phyloP scores from a whole-genome alignment of 2,329 filamentous ascomycete species.

The Cyclaneusma minus region DNA sequence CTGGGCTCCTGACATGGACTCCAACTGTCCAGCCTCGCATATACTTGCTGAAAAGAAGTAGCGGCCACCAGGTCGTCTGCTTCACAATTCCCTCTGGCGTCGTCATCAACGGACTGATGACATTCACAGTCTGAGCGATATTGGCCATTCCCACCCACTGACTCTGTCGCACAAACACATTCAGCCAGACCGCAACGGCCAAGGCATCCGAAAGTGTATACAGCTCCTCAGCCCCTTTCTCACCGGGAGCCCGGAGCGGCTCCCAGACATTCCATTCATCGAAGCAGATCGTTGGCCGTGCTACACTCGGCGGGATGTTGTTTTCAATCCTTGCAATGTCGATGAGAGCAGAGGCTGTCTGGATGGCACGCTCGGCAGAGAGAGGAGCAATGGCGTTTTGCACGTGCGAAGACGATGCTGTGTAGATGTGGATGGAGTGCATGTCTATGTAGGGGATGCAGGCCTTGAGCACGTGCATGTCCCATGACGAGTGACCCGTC shows the following conservation, averaged over 20 bases:
- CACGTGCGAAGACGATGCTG: constrained; percentile 26
- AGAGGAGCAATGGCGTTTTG: constrained; percentile 39
- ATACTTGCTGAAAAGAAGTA: constrained; percentile 44
- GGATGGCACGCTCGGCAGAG: constrained; percentile 47
- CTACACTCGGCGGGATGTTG: constrained; percentile 13
- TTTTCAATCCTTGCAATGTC: constrained; percentile 49
- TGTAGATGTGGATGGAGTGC: constrained; percentile 55
- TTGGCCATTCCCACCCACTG: constrained; percentile 50
- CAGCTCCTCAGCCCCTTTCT: constrained; percentile 43
- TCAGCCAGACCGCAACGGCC: constrained; percentile 46
- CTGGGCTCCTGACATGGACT: constrained; percentile 43
- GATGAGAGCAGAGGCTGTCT: constrained; percentile 43
- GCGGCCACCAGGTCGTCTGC: constrained; percentile 50
- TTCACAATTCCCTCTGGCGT: constrained; percentile 38
- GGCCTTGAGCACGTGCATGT: constrained; percentile 44
- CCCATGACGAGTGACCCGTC: constrained; percentile 44
- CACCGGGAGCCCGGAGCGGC: constrained; percentile 42
- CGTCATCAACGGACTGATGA: constrained; percentile 53
- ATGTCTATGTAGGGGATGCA: constrained; percentile 47
- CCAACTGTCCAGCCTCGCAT: constrained; percentile 61
- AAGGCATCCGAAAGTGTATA: constrained; percentile 50
- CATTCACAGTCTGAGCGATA: constrained; percentile 51
- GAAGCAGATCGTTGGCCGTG: constrained; percentile 45
- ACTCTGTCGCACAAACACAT: constrained; percentile 48
- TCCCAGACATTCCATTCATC: constrained; percentile 62